Evolutionary conservation across 495 filamentous ascomycete species (phyloP), one percentile per base, ranked within the genome.

Genomic region (Lasiosphaeriaceae sp.): DNA sequence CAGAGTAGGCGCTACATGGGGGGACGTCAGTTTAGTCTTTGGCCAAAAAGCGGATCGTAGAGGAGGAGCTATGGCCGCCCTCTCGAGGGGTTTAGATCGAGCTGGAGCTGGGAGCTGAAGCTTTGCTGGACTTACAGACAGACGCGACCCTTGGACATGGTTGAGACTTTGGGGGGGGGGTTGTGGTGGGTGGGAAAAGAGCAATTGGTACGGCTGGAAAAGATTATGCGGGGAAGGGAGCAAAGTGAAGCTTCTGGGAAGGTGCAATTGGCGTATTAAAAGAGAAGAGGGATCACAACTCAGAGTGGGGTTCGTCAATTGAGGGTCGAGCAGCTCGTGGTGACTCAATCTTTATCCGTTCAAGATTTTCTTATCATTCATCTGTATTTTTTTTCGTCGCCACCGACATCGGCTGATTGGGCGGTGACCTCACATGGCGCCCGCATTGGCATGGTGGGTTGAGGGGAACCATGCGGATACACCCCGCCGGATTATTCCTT

Each of bases 121-220:
- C n/a, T n/a, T n/a, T 11, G 17, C 41, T 31, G 50, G 29, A 74
- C 72, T 73, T 43, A 75, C 71, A 76, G 70, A 69, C 74, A 76
- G 58, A 76, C 74, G 46, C 74, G 74, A 52, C 72, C 73, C 59
- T 76, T 74, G 56, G 72, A 71, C 73, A 68, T 68, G 54, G 48
- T 65, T 55, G 52, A 19, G 24, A 50, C 29, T 34, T 39, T 47
- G 29, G 9, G 20, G 43, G 11, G 43, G 45, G 11, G 11, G 21
- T 22, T 47, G 22, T 4, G 45, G 45, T 22, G 37, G 6, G 26
- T 31, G 26, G 9, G 26, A 9, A 31, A n/a, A n/a, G n/a, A n/a
- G n/a, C n/a, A n/a, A n/a, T n/a, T n/a, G n/a, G n/a, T n/a, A n/a
- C n/a, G n/a, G n/a, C n/a, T n/a, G n/a, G n/a, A n/a, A n/a, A n/a